Base-by-base conservation (phyloP, 2,329 filamentous ascomycete genomes). In the Fusarium anguioides region DNA sequence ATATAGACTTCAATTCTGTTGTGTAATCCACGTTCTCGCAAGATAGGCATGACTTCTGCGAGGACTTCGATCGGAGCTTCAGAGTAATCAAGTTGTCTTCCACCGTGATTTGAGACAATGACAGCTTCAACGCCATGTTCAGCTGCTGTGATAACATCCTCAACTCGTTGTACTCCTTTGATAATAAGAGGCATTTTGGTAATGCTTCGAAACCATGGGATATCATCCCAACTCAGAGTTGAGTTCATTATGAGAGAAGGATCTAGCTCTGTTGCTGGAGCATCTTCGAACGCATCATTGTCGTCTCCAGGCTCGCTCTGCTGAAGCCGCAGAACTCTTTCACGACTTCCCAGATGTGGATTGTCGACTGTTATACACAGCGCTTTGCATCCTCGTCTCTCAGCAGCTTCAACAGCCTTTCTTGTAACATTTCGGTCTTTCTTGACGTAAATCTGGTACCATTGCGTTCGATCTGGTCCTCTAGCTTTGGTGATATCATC, bases 81-180 rank as follows among this genome's bases (percentile, higher is more conserved):
- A 1, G 95, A 91, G 66, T 94, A 96, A 74, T 99, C 96, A 52
- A 98, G 88, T 78, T 97, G 95, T 2, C 95, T 87, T 15, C 95
- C 95, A 62, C 96, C 96, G 81, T 99, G 96, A 81, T 99, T 99
- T 39, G 92, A 96, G 17, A 99, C 85, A 8, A 98, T 94, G 11
- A 98, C 93, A 41, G 92, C 96, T 70, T 96, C 89, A 23, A 95
- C 89, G 45, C 93, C 92, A 12, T 82, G 84, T 60, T 95, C 92
- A 64, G 91, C 85, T 10, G 96, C 95, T 52, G 88, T 87, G 62
- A 97, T 84, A 2, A 97, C 94, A 76, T 99, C 96, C 76, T 98
- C 95, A 48, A 97, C 93, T 36, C 94, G 87, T 82, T 99, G 95
- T 8, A 98, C 91, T 53, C 96, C 96, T 84, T 98, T 98, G 66